phyloP scores from a whole-genome alignment of 495 filamentous ascomycete genomes.

The Oidiodendron maius region DNA sequence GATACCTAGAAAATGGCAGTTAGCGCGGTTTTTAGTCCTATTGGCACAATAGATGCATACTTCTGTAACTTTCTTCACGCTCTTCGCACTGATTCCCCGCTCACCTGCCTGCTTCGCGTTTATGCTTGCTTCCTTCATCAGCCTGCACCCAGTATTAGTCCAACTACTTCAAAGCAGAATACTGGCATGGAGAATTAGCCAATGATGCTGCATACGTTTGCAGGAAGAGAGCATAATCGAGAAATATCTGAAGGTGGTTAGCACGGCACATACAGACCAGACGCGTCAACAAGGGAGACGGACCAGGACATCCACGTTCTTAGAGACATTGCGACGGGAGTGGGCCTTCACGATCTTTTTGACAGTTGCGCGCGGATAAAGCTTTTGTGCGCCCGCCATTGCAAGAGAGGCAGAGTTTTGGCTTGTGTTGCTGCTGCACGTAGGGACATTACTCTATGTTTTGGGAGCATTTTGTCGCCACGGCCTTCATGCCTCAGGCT shows the following conservation, averaged over 20 bases:
- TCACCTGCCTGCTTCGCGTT: constrained; percentile 69
- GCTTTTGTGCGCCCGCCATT: constrained; percentile 58
- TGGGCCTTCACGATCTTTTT: constrained; percentile 89
- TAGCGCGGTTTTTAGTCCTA: neutral
- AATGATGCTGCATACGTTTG: constrained; percentile 52
- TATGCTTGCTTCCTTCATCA: constrained; percentile 80
- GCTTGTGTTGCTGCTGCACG: no score
- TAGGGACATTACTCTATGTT: neutral
- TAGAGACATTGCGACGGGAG: constrained; percentile 69
- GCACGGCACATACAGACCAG: neutral
- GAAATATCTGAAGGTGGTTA: constrained; percentile 56
- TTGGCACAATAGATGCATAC: constrained; percentile 31
- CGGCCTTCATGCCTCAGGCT: neutral
- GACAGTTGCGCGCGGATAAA: constrained; percentile 78
- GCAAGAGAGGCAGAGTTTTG: no score
- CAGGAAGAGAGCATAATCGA: constrained; percentile 88
- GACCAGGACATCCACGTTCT: constrained; percentile 85
- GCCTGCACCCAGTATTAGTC: constrained; percentile 37
- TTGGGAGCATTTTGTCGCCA: neutral
- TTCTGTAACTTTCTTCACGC: constrained; percentile 70
- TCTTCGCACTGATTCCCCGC: constrained; percentile 63
- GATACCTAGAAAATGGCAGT: constrained; percentile 21
- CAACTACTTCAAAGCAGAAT: neutral
- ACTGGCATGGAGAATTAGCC: neutral
- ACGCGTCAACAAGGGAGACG: constrained; percentile 22